Percentiles rank a stretch among this genome's conserved stretches.
Conservation (phyloP, 2,329 filamentous ascomycete species). For the Aspergillus sp. region DNA sequence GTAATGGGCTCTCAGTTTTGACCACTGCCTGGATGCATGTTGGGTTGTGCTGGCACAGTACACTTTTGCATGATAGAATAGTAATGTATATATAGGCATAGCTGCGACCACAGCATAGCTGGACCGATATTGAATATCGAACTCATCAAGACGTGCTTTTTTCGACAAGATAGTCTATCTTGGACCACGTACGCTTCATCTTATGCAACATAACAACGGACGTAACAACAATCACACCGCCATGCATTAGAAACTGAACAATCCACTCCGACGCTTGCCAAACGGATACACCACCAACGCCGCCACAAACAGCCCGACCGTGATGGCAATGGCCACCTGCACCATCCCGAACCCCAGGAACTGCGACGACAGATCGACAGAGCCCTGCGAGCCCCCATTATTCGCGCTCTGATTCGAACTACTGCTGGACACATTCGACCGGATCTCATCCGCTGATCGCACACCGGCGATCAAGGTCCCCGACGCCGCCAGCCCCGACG, state of each 20-base stretch:
- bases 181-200: too few species aligned
- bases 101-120: too few species aligned
- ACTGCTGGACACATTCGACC: constrained; percentile 25
- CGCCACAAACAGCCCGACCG: constrained; percentile 47
- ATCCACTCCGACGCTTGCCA: constrained; percentile 45
- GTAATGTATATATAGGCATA: too few species aligned
- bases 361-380: constrained; percentile 31
- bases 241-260: constrained; percentile 43
- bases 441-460: constrained; percentile 56
- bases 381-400: constrained; percentile 18
- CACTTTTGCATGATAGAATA: neutral
- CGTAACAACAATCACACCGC: too few species aligned
- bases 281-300: constrained; percentile 48
- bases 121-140: too few species aligned
- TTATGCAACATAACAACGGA: too few species aligned
- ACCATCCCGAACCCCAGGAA: constrained; percentile 49
- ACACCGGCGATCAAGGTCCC: constrained; percentile 58
- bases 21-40: neutral
- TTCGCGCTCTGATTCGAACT: neutral
- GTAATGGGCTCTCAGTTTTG: neutral
- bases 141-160: too few species aligned
- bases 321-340: constrained; percentile 49
- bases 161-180: too few species aligned
- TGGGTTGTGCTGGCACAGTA: constrained; percentile 4
- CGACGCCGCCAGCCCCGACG: constrained; percentile 53